Base-by-base conservation (phyloP, 2,329 filamentous ascomycete species). In the Aspergillus pseudonomiae region DNA sequence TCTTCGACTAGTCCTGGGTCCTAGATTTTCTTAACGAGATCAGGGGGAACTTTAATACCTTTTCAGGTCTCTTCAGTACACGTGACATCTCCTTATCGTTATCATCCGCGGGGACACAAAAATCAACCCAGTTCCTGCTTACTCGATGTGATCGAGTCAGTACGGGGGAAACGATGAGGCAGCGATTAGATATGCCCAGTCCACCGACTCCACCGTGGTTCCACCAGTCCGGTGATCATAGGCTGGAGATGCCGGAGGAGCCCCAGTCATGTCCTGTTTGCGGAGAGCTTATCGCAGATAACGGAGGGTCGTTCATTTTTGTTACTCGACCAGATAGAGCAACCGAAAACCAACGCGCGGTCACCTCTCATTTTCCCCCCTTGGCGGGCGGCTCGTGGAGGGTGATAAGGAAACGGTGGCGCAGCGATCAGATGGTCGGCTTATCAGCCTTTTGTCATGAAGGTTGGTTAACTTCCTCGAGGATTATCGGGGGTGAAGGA, bases 131-230 rank as follows among this genome's bases (percentile, higher is more conserved):
- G 39, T 21, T 59, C 63, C 39, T 60, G 59, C 71, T 76, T 76
- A 76, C 74, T 76, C 71, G 74, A 76, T 76, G 64, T 32, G 63
- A 76, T 76, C 74, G 74, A 76, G 74, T 76, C 74, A 75, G 62
- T 67, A 57, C 1, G 24, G 30, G n/a, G 43, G 12, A 55, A 55
- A 16, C 21, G 34, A 36, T 34, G 52, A 54, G 24, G 48, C 48
- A 50, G 60, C 39, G 67, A 67, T 68, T 67, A 73, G 70, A 73
- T 72, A 74, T 50, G 54, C 57, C 45, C 34, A 32, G 34, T 24
- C 69, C 67, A 68, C 71, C 4, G 6, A 9, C 52, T 34, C 60
- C 30, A 19, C 26, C n/a, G 26, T 34, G 28, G n/a, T 36, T 46
- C 52, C 52, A 24, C 32, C 24, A 3, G 2, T 5, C 1, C 1